Evolutionary conservation across 495 filamentous ascomycete species (phyloP).

Genomic region (Alectoria sarmentosa): DNA sequence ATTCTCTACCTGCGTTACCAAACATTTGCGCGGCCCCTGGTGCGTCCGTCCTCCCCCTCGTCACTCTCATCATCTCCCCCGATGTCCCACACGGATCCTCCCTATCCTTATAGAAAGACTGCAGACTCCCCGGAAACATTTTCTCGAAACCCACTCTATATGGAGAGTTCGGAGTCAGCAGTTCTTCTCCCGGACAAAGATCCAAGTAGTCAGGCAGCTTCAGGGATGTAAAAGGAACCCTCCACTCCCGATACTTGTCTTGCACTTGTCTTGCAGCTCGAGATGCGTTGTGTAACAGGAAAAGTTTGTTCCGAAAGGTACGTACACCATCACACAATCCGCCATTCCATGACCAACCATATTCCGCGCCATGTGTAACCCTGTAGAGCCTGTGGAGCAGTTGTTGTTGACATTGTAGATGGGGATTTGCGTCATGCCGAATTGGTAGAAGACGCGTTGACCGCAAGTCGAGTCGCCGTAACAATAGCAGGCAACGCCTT

Average conservation of each 20-base stretch:
- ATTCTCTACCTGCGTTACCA: slow-evolving; percentile 89
- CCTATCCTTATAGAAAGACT: slow-evolving; percentile 73
- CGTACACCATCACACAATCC: slow-evolving; percentile 80
- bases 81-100: slow-evolving; percentile 66
- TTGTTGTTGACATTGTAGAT: slow-evolving; percentile 99
- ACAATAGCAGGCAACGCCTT: slow-evolving; percentile 94
- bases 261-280: too few species aligned
- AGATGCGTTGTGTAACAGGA: too few species aligned
- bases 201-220: too few species aligned
- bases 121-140: slow-evolving; percentile 87
- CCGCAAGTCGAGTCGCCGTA: slow-evolving; percentile 94
- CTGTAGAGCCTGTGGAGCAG: slow-evolving; percentile 88
- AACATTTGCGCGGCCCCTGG: slow-evolving; percentile 91
- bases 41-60: slow-evolving; percentile 68
- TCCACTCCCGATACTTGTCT: too few species aligned
- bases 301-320: too few species aligned
- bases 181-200: too few species aligned
- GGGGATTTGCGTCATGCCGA: slow-evolving; percentile 92
- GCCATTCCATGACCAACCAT: slow-evolving; percentile 73
- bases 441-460: slow-evolving; percentile 98
- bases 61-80: slow-evolving; percentile 71
- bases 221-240: too few species aligned
- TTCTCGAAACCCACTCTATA: slow-evolving; percentile 98
- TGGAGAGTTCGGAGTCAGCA: too few species aligned
- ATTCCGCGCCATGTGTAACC: slow-evolving; percentile 74